Evolutionary conservation across 2,329 filamentous ascomycete species (phyloP).

Genomic region (Clarireedia homoeocarpa): DNA sequence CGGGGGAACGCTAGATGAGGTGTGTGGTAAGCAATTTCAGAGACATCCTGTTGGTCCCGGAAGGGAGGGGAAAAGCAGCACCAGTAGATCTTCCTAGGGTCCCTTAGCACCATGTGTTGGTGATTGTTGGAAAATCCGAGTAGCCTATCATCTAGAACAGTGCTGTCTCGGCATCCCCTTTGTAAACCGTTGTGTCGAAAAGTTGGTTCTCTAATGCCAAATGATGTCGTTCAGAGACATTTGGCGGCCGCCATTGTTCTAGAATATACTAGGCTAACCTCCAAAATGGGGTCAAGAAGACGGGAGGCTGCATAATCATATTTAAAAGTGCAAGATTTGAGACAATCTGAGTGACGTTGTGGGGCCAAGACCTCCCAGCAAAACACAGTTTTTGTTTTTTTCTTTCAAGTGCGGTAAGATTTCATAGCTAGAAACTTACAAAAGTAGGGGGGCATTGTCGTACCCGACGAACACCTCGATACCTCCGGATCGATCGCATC

Average conservation of each 20-base stretch:
- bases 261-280: neutral
- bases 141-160: neutral
- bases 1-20: neutral
- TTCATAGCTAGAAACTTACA: neutral
- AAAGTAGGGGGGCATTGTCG: neutral
- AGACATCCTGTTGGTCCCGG: neutral
- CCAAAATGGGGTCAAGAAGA: neutral
- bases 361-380: neutral
- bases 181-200: neutral
- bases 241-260: neutral
- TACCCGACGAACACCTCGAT: neutral
- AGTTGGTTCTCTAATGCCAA: neutral
- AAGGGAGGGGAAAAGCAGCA: neutral
- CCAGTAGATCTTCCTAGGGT: neutral
- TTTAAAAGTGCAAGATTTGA: neutral
- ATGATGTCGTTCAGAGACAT: neutral
- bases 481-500: too few species aligned
- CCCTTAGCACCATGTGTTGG: neutral
- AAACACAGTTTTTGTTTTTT: neutral
- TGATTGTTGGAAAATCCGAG: neutral
- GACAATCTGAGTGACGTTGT: neutral
- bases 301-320: neutral
- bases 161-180: neutral
- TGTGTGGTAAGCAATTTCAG: neutral
- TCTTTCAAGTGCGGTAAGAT: neutral